Percentiles rank a stretch among this genome's conserved stretches.
phyloP scores from a whole-genome alignment of 495 filamentous ascomycete genomes.

The Penicillium samsonianum region DNA sequence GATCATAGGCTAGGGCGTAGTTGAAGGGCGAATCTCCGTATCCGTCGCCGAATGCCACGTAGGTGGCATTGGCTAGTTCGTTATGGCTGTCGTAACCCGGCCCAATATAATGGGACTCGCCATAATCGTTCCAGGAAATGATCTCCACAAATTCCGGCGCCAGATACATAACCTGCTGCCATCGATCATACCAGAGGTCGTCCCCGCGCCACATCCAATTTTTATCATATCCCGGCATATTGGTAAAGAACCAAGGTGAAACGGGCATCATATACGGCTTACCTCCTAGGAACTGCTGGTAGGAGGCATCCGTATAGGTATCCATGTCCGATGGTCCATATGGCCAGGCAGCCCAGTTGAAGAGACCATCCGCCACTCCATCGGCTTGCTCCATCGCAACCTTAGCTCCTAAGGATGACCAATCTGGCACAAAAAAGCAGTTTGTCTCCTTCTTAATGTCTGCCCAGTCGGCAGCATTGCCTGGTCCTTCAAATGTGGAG shows the following conservation, averaged over 20 bases:
- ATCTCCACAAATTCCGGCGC: slow-evolving; percentile 58
- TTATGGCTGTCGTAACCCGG: neutral
- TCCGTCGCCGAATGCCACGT: too few relatives aligned
- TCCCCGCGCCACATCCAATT: too few relatives aligned
- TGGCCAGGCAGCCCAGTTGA: slow-evolving; percentile 71
- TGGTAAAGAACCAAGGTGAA: too few relatives aligned
- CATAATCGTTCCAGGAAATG: slow-evolving; percentile 19
- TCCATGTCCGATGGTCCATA: slow-evolving; percentile 50
- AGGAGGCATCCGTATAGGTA: slow-evolving; percentile 50
- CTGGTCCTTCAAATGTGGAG: slow-evolving; percentile 71
- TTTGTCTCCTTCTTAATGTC: slow-evolving; percentile 5
- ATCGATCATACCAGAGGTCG: too few relatives aligned
- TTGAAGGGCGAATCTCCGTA: too few relatives aligned
- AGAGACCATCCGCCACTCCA: slow-evolving; percentile 54
- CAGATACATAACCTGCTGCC: slow-evolving; percentile 60
- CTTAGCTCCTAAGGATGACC: slow-evolving; percentile 58
- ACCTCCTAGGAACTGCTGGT: slow-evolving; percentile 43
- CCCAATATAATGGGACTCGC: neutral
- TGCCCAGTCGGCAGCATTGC: slow-evolving; percentile 57
- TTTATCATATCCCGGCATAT: too few relatives aligned
- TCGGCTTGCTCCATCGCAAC: slow-evolving; percentile 12
- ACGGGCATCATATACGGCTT: slow-evolving; percentile 59
- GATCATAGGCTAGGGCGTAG: neutral
- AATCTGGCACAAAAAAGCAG: slow-evolving; percentile 62
- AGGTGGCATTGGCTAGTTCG: too few relatives aligned